A percentile compares a stretch with the other conserved stretches of the same genome.
Conservation (phyloP, 176 grass and related monocot species). For the Coix lacrymajobi region DNA sequence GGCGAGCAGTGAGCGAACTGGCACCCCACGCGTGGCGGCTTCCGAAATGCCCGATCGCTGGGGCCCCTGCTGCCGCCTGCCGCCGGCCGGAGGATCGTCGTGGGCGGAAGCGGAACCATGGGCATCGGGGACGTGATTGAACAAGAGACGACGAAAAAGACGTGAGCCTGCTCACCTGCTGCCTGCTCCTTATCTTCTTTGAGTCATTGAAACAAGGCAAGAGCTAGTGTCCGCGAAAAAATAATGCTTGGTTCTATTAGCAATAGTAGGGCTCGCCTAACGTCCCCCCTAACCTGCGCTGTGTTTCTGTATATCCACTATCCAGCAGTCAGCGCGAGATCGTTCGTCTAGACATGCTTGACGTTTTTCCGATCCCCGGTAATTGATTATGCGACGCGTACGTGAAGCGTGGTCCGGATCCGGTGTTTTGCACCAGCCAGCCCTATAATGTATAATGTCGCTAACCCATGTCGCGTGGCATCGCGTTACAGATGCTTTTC, state of each 20-base stretch:
- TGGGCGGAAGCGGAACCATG: not conserved
- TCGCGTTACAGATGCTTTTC: not conserved
- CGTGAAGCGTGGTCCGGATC: not conserved
- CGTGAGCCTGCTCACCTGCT: not conserved
- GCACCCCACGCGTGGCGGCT: constrained; percentile 14
- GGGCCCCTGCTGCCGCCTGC: not conserved
- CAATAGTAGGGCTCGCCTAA: not conserved
- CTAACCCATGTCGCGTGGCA: not conserved
- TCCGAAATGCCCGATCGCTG: not conserved
- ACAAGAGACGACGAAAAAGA: not conserved
- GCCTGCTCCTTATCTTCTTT: not conserved
- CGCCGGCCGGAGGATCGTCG: not conserved
- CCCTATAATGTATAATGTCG: too few species aligned
- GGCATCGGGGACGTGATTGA: not conserved
- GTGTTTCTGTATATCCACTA: not conserved
- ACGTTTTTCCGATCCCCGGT: not conserved
- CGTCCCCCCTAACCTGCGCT: not conserved
- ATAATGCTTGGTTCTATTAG: not conserved
- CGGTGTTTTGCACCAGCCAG: not conserved
- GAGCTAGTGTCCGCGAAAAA: not conserved
- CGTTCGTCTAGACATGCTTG: constrained; percentile 9
- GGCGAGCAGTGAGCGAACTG: constrained; percentile 5
- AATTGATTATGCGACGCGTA: not conserved
- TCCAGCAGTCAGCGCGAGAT: not conserved
- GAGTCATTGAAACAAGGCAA: not conserved